Evolutionary conservation across 2,329 filamentous ascomycete genomes (phyloP).

Genomic region (Aspergillus uvarum): DNA sequence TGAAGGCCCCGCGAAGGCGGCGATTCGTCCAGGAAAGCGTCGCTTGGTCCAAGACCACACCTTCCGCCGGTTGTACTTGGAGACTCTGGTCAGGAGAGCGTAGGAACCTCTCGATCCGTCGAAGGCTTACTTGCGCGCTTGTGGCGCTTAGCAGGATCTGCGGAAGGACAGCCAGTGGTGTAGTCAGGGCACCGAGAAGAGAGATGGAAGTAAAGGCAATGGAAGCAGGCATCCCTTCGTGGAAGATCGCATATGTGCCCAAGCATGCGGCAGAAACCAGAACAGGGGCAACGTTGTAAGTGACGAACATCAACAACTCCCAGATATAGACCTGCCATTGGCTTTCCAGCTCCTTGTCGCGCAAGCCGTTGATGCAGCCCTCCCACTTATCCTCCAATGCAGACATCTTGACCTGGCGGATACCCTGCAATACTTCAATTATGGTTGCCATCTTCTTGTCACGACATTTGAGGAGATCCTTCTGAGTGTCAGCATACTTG

Average conservation of each 20-base stretch:
- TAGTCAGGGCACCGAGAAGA: constrained; percentile 1
- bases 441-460: not conserved
- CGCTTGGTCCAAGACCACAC: constrained; percentile 1
- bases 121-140: not conserved
- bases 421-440: not conserved
- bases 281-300: not conserved
- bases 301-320: constrained; percentile 7
- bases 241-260: constrained; percentile 1
- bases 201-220: not conserved
- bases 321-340: constrained; percentile 4
- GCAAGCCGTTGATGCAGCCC: not conserved
- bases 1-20: not conserved
- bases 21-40: not conserved
- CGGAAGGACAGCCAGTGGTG: not conserved
- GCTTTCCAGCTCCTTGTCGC: not conserved
- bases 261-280: constrained; percentile 1
- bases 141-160: not conserved
- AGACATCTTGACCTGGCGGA: constrained; percentile 3
- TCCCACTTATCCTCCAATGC: constrained; percentile 1
- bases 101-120: not conserved
- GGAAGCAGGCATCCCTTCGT: constrained; percentile 2
- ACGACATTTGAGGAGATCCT: not conserved
- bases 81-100: not conserved
- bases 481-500: not conserved
- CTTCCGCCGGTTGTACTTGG: not conserved